Percentiles rank a stretch among this genome's conserved stretches.
phyloP scores from a whole-genome alignment of 176 grass and related monocot species.

The Cenchrus purpureus region DNA sequence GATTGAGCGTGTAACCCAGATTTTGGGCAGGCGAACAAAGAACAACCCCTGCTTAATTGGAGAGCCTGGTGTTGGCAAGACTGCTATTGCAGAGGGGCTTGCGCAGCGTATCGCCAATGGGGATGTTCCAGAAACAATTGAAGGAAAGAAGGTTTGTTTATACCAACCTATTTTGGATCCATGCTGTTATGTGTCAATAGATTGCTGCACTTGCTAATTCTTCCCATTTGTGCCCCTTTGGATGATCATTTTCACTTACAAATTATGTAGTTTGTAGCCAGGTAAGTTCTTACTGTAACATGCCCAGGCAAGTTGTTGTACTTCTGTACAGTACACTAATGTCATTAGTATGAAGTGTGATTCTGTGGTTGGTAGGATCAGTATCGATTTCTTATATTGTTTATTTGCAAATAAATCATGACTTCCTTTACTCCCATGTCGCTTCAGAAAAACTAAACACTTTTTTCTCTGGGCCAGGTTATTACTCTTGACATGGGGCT shows the following conservation, averaged over 20 bases:
- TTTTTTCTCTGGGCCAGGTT: conserved; percentile 48
- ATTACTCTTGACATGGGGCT: conserved; percentile 99
- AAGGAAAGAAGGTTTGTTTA: conserved; percentile 90
- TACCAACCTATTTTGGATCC: not conserved
- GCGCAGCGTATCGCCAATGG: conserved; percentile 89
- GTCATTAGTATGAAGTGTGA: too few relatives aligned
- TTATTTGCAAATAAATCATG: not conserved
- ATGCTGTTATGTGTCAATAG: too few relatives aligned
- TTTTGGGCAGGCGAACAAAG: conserved; percentile 91
- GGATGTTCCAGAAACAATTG: conserved; percentile 97
- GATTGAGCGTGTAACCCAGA: conserved; percentile 97
- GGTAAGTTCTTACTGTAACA: too few relatives aligned
- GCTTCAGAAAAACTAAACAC: not conserved
- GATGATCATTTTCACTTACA: too few relatives aligned
- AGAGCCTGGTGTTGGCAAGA: conserved; percentile 97
- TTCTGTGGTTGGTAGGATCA: not conserved
- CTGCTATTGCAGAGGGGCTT: conserved; percentile 93
- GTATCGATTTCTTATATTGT: not conserved
- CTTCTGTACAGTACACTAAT: too few relatives aligned
- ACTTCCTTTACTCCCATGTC: conserved; percentile 8
- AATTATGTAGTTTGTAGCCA: too few relatives aligned
- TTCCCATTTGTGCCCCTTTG: too few relatives aligned
- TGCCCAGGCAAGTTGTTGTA: too few relatives aligned
- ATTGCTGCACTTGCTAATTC: too few relatives aligned
- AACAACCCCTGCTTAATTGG: conserved; percentile 97